Evolutionary conservation across 164 flowering plant genomes (phyloP).

Genomic region (Nymphaea thermarum): DNA sequence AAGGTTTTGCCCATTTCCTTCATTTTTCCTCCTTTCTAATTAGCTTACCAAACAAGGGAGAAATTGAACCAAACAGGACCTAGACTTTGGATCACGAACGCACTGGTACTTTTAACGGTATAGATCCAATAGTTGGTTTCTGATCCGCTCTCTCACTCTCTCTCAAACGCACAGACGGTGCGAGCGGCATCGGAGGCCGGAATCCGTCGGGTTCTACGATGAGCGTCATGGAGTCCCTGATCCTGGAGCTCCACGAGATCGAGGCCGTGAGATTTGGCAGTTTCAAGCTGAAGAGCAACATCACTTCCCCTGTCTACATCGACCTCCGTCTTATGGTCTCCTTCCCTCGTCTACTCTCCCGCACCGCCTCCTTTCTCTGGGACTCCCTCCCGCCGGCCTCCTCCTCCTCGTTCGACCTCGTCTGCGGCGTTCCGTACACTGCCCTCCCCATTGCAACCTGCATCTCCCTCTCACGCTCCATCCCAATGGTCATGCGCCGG

Average conservation of each 20-base stretch:
- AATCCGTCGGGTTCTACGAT: no score
- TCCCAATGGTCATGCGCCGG: slow-evolving; percentile 95
- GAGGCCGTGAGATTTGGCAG: slow-evolving; percentile 87
- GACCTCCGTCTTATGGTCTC: slow-evolving; percentile 96
- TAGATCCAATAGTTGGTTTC: no score
- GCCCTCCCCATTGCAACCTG: slow-evolving; percentile 92
- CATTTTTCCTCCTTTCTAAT: no score
- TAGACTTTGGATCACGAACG: no score
- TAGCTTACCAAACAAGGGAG: no score
- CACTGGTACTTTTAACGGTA: no score
- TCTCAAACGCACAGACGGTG: no score
- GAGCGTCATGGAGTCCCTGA: slow-evolving; percentile 47
- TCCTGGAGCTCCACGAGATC: slow-evolving; percentile 76
- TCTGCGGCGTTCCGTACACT: slow-evolving; percentile 96
- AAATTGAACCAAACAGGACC: no score
- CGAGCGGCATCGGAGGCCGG: no score
- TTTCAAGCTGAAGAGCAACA: slow-evolving; percentile 92
- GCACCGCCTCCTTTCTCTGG: slow-evolving; percentile 53
- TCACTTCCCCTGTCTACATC: slow-evolving; percentile 82
- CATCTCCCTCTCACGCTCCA: slow-evolving; percentile 37
- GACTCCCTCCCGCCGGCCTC: slow-evolving; percentile 28
- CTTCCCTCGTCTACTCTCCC: slow-evolving; percentile 69
- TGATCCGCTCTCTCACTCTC: no score
- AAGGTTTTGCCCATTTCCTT: no score
- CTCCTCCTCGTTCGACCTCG: slow-evolving; percentile 33